These are phyloP conservation scores for Boletus austroedulis DNA, from an alignment of 1,284 basidiomycete genomes.

Conservation along the genomic window DNA sequence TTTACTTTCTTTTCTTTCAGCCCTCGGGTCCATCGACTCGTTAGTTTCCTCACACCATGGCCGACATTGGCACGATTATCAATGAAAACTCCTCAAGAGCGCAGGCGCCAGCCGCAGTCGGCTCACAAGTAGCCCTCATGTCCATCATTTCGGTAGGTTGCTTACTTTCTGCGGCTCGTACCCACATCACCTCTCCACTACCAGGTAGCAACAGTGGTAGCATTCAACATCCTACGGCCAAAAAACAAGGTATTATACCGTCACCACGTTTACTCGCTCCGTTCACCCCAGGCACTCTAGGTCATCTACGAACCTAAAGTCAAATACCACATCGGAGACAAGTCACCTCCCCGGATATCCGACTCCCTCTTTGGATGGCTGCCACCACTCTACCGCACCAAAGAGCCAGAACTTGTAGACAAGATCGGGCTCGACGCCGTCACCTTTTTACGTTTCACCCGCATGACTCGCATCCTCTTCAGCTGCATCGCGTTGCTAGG, in stretches of 20 bases:
- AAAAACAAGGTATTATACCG: conserved; percentile 65
- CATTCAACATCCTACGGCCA: conserved; percentile 77
- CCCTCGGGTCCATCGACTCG: conserved; percentile 18
- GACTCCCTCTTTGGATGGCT: conserved; percentile 87
- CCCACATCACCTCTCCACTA: conserved; percentile 5
- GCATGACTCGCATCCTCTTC: conserved; percentile 84
- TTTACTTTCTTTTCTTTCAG: conserved; percentile 22
- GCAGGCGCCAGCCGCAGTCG: conserved; percentile 80
- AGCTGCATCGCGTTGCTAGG: conserved; percentile 61
- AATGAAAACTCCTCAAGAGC: conserved; percentile 46
- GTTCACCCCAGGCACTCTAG: conserved; percentile 34
- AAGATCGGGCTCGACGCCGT: conserved; percentile 94
- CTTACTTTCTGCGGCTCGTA: not conserved
- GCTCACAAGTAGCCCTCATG: conserved; percentile 78
- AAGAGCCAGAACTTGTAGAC: conserved; percentile 85
- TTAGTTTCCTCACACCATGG: conserved; percentile 34
- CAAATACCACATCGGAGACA: conserved; percentile 84
- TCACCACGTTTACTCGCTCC: not conserved
- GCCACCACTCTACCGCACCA: conserved; percentile 77
- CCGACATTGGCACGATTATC: conserved; percentile 44
- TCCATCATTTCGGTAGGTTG: conserved; percentile 60
- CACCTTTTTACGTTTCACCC: conserved; percentile 87
- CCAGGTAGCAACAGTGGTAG: conserved; percentile 61
- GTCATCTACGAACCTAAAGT: conserved; percentile 84
- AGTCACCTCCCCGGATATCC: conserved; percentile 77